Evolutionary conservation across 2,329 filamentous ascomycete genomes (phyloP).

Genomic region (Nothophaeocryptopus gaeumannii): DNA sequence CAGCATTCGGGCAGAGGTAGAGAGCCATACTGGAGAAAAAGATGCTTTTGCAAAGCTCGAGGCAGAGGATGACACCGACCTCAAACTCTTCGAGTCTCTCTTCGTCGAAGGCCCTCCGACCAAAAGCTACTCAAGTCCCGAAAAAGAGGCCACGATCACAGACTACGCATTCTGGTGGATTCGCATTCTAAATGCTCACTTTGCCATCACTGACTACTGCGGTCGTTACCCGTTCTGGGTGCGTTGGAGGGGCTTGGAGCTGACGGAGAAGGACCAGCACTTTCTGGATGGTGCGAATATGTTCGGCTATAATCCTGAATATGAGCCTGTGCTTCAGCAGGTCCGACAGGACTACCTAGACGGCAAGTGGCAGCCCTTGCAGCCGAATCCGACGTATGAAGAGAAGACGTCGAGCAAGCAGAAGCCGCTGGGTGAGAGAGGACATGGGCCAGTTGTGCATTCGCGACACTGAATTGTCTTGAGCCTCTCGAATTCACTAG

Average conservation of each 20-base stretch:
- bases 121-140: background rate
- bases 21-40: background rate
- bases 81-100: background rate
- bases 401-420: too few relatives aligned
- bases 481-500: too few relatives aligned
- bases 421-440: too few relatives aligned
- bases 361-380: background rate
- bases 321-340: background rate
- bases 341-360: background rate
- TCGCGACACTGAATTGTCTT: too few relatives aligned
- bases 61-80: background rate
- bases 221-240: slow-evolving; percentile 2
- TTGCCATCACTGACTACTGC: slow-evolving; percentile 1
- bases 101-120: background rate
- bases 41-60: slow-evolving; percentile 1
- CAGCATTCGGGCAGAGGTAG: background rate
- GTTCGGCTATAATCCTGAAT: background rate
- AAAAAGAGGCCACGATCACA: background rate
- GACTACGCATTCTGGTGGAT: slow-evolving; percentile 9
- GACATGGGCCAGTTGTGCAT: too few relatives aligned
- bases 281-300: background rate
- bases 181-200: slow-evolving; percentile 1
- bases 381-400: background rate
- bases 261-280: background rate
- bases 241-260: background rate